These are phyloP conservation scores for Kwoniella mangroviensis DNA, from an alignment of 768 basidiomycete species.

Conservation along the genomic window DNA sequence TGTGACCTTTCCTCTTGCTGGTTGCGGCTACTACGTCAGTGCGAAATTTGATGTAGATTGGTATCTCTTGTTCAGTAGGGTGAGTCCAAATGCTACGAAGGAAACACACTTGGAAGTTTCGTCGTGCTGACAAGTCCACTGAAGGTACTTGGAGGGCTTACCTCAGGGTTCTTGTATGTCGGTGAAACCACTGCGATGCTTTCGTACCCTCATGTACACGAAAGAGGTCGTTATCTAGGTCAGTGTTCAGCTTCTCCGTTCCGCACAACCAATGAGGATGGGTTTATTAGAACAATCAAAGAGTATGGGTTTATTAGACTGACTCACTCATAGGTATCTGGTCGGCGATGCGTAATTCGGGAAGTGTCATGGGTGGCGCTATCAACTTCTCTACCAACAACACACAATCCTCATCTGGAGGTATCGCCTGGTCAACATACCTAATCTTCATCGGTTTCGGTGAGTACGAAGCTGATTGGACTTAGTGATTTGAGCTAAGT, in stretches of 20 bases:
- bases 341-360: constrained; percentile 27
- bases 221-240: constrained; percentile 28
- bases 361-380: constrained; percentile 15
- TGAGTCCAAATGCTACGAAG: not conserved
- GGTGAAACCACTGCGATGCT: constrained; percentile 30
- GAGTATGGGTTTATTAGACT: not conserved
- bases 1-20: constrained; percentile 25
- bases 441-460: constrained; percentile 32
- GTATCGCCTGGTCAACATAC: constrained; percentile 29
- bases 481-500: not conserved
- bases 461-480: not conserved
- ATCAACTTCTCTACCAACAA: constrained; percentile 24
- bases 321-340: constrained; percentile 21
- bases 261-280: not conserved
- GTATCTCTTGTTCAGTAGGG: constrained; percentile 33
- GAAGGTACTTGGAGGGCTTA: constrained; percentile 23
- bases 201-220: constrained; percentile 25
- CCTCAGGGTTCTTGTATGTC: constrained; percentile 25
- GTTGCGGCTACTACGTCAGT: constrained; percentile 32
- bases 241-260: not conserved
- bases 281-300: not conserved
- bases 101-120: not conserved
- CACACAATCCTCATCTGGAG: constrained; percentile 11
- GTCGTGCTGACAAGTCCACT: not conserved
- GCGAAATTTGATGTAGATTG: constrained; percentile 15